Conservation (phyloP, 306 rosid species). For the Quercus mongolica region DNA sequence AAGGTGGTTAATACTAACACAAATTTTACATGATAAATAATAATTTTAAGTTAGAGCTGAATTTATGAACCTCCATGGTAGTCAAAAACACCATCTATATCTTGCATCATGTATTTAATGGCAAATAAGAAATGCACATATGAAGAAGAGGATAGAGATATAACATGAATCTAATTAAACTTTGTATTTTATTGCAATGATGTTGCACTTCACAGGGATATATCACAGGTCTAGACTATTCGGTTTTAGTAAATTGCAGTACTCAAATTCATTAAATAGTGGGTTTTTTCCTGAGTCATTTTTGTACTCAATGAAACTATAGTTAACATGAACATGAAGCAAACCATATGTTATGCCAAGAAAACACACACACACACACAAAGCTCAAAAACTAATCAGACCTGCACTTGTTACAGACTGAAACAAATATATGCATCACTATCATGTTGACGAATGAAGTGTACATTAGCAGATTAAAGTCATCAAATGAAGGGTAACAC, state of each 20-base stretch:
- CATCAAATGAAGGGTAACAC: conserved; percentile 3
- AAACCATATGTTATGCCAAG: not conserved
- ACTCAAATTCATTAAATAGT: not conserved
- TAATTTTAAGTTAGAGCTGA: not conserved
- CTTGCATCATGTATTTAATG: not conserved
- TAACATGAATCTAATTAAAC: not conserved
- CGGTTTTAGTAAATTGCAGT: not conserved
- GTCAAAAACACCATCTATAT: not conserved
- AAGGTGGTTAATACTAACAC: not conserved
- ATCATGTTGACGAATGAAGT: not conserved
- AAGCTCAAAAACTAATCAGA: not conserved
- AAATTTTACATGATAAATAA: not conserved
- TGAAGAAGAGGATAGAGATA: not conserved
- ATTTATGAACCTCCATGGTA: not conserved
- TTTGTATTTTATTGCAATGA: not conserved
- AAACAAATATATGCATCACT: not conserved
- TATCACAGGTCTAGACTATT: not conserved
- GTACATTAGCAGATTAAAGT: not conserved
- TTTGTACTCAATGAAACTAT: not conserved
- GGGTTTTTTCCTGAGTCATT: not conserved
- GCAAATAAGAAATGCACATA: not conserved
- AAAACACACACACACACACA: not conserved
- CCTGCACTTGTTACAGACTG: not conserved
- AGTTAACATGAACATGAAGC: not conserved
- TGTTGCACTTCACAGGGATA: not conserved